Conservation (phyloP, 768 basidiomycete species). For the Tylopilus rubrobrunneus region DNA sequence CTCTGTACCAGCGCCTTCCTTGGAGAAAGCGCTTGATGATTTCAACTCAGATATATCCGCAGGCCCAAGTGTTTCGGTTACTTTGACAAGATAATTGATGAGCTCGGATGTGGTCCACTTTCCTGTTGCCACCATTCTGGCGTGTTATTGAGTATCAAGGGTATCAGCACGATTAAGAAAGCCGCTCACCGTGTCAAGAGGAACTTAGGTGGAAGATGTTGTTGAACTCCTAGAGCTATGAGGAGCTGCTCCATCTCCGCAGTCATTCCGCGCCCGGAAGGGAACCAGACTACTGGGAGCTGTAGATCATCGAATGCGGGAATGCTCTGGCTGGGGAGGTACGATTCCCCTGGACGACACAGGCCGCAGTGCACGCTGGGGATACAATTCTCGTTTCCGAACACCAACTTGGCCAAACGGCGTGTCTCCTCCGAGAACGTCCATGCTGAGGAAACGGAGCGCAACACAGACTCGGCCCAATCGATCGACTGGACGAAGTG, state of each 20-base stretch:
- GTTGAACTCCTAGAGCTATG: not conserved
- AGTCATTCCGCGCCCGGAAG: not conserved
- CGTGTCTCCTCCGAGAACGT: slow-evolving; percentile 24
- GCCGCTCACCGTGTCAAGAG: not conserved
- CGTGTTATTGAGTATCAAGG: not conserved
- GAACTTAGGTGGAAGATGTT: not conserved
- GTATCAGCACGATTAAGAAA: not conserved
- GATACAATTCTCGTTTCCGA: not conserved
- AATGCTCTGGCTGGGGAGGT: slow-evolving; percentile 71
- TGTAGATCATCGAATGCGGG: not conserved
- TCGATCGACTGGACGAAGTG: not conserved
- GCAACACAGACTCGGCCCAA: slow-evolving; percentile 44
- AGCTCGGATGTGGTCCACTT: slow-evolving; percentile 4
- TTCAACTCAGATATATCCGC: not conserved
- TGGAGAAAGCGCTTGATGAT: slow-evolving; percentile 42
- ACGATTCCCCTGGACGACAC: slow-evolving; percentile 32
- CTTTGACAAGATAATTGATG: slow-evolving; percentile 5
- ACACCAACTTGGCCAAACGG: not conserved
- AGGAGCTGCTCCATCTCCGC: not conserved
- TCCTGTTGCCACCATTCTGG: slow-evolving; percentile 4
- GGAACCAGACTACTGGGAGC: not conserved
- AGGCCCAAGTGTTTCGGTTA: not conserved
- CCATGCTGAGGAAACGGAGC: slow-evolving; percentile 51
- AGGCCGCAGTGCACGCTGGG: not conserved
- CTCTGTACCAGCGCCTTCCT: slow-evolving; percentile 32